Evolutionary conservation across 176 grass and related monocot genomes (phyloP).

Genomic region (Themeda triandra): DNA sequence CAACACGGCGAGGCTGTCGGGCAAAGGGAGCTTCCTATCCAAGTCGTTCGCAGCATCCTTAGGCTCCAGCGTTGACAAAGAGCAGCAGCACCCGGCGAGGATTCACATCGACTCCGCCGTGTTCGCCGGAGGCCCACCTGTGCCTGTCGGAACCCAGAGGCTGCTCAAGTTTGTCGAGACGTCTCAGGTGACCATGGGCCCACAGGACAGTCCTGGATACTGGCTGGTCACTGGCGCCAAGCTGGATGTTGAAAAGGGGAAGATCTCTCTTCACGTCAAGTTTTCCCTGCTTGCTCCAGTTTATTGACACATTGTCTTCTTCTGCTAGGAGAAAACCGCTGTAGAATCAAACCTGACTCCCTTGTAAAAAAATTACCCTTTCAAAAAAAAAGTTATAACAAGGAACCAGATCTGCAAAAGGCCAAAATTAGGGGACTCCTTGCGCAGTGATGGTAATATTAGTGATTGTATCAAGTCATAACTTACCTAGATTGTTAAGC

Average conservation of each 20-base stretch:
- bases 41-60: constrained; percentile 36
- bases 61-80: neutral
- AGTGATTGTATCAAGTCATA: neutral
- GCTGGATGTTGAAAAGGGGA: constrained; percentile 74
- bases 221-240: constrained; percentile 93
- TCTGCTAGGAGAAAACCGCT: neutral
- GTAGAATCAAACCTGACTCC: neutral
- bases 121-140: constrained; percentile 55
- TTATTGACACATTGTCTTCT: constrained; percentile 27
- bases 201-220: constrained; percentile 72
- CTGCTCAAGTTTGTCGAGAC: constrained; percentile 82
- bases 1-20: constrained; percentile 26
- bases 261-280: constrained; percentile 78
- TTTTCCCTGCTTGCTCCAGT: constrained; percentile 72
- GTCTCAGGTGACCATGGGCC: constrained; percentile 64
- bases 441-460: neutral
- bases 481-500: neutral
- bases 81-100: constrained; percentile 4
- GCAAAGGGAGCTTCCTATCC: constrained; percentile 55
- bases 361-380: neutral
- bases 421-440: neutral
- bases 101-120: constrained; percentile 67
- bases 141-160: constrained; percentile 57
- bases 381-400: neutral
- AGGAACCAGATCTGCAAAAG: neutral